Evolutionary conservation across 2,329 filamentous ascomycete genomes (phyloP), one percentile per base, ranked within the genome.

Genomic region (Fusarium sp.): DNA sequence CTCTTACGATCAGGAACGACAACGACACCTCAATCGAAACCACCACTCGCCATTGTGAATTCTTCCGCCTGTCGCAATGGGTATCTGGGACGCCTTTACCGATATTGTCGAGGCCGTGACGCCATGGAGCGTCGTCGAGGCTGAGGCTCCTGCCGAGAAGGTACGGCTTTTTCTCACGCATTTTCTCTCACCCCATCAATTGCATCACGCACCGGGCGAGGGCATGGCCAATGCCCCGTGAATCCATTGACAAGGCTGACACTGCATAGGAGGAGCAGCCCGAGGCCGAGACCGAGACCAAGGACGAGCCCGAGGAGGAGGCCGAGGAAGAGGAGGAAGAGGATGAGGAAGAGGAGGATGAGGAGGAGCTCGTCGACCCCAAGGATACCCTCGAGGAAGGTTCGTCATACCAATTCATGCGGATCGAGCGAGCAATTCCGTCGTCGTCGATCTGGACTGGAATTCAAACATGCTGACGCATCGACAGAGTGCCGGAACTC

Each of bases 331-430:
- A 92, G 49, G 76, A 92, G 46, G 76, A 67, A 55, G 87, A 89
- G 70, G 83, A 85, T 16, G 85, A 83, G 55, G 92, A 92, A 29
- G 92, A 93, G 49, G 92, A 92, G 36, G 92, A 94, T 22, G 93
- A 95, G 69, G 94, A 96, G 61, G 94, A 96, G 72, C 93, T 95
- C 70, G 91, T 92, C 78, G 96, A 98, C 83, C 91, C 92, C 78
- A 97, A 97, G 90, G 94, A 95, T 72, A 90, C 90, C 84, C 85
- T 98, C 72, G 93, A 97, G 86, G 94, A 97, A 90, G 95, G 96
- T 98, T 85, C 89, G 94, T 83, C 68, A 62, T 58, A n/a, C 35
- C 40, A 35, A 61, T 51, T 29, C 55, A 62, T 16, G 11, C 58
- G 31, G 22, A 51, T 46, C 55, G 63, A 64, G 69, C 65, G 74